Evolutionary conservation across 305 asterid genomes (phyloP), one percentile per base, ranked within the genome.

Genomic region (Nicotiana rustica): DNA sequence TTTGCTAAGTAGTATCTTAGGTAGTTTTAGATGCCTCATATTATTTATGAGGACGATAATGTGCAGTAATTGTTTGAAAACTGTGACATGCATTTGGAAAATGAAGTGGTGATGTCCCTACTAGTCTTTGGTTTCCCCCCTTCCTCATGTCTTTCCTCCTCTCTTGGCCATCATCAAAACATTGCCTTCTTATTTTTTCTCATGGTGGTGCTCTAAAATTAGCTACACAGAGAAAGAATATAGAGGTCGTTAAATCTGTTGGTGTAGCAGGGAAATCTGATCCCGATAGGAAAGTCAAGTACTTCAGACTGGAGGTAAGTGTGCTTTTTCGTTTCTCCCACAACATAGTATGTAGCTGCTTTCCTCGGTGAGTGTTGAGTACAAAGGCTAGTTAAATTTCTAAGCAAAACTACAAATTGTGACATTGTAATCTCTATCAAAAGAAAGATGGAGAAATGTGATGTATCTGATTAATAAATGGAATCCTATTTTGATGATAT

Each of bases 131-230:
- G 12, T 6, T 69, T 25, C 29, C n/a, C 21, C 78, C 61, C n/a
- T n/a, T 71, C 13, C 61, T 47, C 78, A 71, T 44, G 79, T 47
- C 41, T 21, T 0, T 6, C 41, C 41, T 73, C 7, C 79, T 47
- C 21, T 6, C 62, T 0, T 73, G 62, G 62, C 47, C 62, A 73
- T 73, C 41, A 25, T 19, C 25, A 0, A 21, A 73, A 21, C 79
- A 10, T 12, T 82, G 44, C 36, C 79, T 79, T 83, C 35, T 66
- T 67, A 18, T 77, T 80, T 67, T 71, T 76, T 76, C 9, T 64
- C 88, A 96, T 98, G 99, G 98, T 84, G 99, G 97, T 85, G 98
- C 98, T 88, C 94, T 25, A 25, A 25, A 25, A 25, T 25, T 25
- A 25, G 29, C 29, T 25, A 25, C 29, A 25, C 29, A 25, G 29